Percentiles rank a stretch among this genome's conserved stretches.
Conservation (phyloP, 2,329 filamentous ascomycete genomes). For the Fusarium devonianum region DNA sequence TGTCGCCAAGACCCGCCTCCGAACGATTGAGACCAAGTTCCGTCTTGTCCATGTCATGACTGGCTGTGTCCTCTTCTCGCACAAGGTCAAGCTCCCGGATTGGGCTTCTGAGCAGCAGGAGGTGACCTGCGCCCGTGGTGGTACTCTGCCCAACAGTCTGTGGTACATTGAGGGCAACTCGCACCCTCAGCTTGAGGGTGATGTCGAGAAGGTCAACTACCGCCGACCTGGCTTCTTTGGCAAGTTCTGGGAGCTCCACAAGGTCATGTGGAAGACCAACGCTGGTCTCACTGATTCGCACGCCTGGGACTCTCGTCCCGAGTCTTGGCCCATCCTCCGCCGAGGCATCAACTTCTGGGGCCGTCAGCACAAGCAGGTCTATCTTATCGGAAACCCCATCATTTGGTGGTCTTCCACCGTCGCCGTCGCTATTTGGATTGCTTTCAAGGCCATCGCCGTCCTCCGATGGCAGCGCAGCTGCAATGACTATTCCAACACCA, state of each 20-base stretch:
- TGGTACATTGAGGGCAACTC: constrained; percentile 96
- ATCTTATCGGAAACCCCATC: constrained; percentile 92
- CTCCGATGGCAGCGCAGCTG: constrained; percentile 95
- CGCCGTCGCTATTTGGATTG: constrained; percentile 76
- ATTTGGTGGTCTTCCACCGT: constrained; percentile 92
- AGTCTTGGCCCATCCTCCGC: constrained; percentile 88
- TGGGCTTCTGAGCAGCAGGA: constrained; percentile 99
- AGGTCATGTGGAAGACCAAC: constrained; percentile 99
- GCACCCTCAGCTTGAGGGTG: constrained; percentile 76
- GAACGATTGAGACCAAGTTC: constrained; percentile 97
- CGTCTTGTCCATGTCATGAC: constrained; percentile 96
- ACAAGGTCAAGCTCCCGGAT: constrained; percentile 98
- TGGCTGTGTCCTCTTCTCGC: constrained; percentile 93
- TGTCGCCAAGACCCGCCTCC: constrained; percentile 81
- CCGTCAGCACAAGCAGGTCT: constrained; percentile 91
- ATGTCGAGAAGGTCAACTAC: constrained; percentile 96
- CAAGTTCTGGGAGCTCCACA: constrained; percentile 97
- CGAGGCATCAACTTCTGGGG: constrained; percentile 99
- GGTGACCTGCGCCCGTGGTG: constrained; percentile 93
- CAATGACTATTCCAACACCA: constrained; percentile 80
- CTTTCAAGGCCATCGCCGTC: constrained; percentile 87
- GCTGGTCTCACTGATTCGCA: constrained; percentile 95
- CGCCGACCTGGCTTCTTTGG: constrained; percentile 92
- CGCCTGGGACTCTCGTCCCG: constrained; percentile 95
- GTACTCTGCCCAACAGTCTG: constrained; percentile 92